Evolutionary conservation across 2,329 filamentous ascomycete species (phyloP).

Genomic region (Talaromyces pinophilus): DNA sequence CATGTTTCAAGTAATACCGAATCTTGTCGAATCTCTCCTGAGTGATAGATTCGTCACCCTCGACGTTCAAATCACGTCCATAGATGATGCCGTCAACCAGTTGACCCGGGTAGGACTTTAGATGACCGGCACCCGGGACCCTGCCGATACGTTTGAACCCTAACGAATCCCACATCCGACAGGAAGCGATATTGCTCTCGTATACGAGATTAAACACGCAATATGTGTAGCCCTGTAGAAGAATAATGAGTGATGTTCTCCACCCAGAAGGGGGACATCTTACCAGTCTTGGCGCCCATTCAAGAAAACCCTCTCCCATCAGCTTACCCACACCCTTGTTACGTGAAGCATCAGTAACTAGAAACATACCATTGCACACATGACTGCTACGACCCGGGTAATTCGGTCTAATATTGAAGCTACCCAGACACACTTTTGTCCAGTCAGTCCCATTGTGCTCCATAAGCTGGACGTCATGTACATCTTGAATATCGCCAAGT

Average conservation of each 20-base stretch:
- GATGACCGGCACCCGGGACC: conserved; percentile 70
- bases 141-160: conserved; percentile 91
- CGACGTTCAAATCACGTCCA: conserved; percentile 63
- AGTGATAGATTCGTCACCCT: conserved; percentile 79
- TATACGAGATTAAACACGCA: conserved; percentile 94
- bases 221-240: conserved; percentile 74
- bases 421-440: conserved; percentile 78
- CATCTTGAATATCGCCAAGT: conserved; percentile 68
- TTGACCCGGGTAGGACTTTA: conserved; percentile 68
- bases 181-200: conserved; percentile 87
- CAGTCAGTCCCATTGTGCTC: conserved; percentile 66
- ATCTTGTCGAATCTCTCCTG: conserved; percentile 99
- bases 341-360: conserved; percentile 71
- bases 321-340: conserved; percentile 73
- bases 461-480: conserved; percentile 54
- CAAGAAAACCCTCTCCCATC: conserved; percentile 75
- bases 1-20: conserved; percentile 92
- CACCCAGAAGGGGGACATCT: conserved; percentile 36
- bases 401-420: conserved; percentile 93
- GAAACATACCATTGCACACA: conserved; percentile 75
- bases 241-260: background rate
- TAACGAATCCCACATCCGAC: conserved; percentile 86
- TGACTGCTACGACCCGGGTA: conserved; percentile 89
- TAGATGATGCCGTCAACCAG: conserved; percentile 76
- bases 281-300: conserved; percentile 69